Evolutionary conservation across 2,329 filamentous ascomycete genomes (phyloP), one percentile per base, ranked within the genome.

Genomic region (Diplocarpon rosae): DNA sequence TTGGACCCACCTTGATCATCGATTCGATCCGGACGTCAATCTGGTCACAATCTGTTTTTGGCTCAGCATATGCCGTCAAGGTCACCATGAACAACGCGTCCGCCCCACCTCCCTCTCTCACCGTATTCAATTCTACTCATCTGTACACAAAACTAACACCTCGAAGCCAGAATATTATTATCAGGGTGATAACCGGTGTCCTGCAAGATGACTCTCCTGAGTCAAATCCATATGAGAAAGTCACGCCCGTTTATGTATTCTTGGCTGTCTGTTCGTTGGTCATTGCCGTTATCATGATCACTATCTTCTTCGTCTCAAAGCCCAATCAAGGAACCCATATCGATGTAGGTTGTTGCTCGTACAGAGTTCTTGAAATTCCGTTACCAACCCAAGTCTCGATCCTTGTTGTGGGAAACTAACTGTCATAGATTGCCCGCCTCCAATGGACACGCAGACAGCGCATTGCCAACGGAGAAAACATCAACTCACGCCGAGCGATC

Each of bases 21-120:
- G 76, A 80, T 54, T 66, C 71, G 16, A 75, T 79, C 20, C 72
- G 77, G 13, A 78, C 76, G 0, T 68, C 69, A 0, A 70, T 80
- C 59, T 78, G 73, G 71, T 66, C 77, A 20, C 71, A 75, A 45
- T 71, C 71, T 2, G 71, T 76, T 0, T 80, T 80, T 46, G 76
- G 76, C 0, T 71, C 73, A 0, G 77, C 71, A 0, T 80, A 79
- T 47, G 68, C 73, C 1, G 59, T 78, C 45, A 80, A 80, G 47
- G 70, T 80, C 30, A 72, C 72, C 16, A 73, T 78, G 55, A 79
- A 80, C 55, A 80, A 80, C 44, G 63, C 66, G 66, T 68, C 54
- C 43, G 64, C 45, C 47, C 27, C 30, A 24, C 27, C 13, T 33
- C 8, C 11, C 14, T 11, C 9, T 5, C 17, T 16, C 39, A 7